phyloP scores from a whole-genome alignment of 1,284 basidiomycete species.

The Butyriboletus appendiculatus region DNA sequence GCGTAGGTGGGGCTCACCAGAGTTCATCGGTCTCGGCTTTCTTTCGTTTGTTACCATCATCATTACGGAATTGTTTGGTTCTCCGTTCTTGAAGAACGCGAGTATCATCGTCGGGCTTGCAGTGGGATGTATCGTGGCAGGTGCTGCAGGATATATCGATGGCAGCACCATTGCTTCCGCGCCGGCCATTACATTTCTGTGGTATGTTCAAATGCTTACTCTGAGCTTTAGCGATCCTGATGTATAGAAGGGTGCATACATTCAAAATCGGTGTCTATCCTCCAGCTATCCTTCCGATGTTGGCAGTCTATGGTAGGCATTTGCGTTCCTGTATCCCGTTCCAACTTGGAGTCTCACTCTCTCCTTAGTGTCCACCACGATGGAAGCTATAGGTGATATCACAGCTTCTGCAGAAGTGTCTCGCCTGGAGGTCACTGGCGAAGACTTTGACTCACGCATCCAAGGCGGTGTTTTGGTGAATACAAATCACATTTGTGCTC shows the following conservation, averaged over 20 bases:
- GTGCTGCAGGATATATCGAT: conserved; percentile 73
- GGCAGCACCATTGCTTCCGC: conserved; percentile 60
- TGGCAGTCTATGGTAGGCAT: conserved; percentile 72
- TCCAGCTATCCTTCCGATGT: conserved; percentile 81
- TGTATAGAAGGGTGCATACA: conserved; percentile 59
- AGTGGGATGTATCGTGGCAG: conserved; percentile 79
- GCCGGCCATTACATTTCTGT: conserved; percentile 79
- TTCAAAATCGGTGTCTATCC: conserved; percentile 82
- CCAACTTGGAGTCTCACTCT: neutral
- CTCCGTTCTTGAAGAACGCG: conserved; percentile 80
- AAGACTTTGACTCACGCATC: conserved; percentile 76
- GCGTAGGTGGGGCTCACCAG: conserved; percentile 71
- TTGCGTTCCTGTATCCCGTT: neutral
- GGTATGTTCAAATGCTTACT: conserved; percentile 37
- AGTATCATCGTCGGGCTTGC: conserved; percentile 74
- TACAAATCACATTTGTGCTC: conserved; percentile 4
- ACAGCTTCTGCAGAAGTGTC: conserved; percentile 86
- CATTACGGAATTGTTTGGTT: conserved; percentile 76
- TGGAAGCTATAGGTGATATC: conserved; percentile 88
- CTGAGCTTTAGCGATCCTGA: neutral
- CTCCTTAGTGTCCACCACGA: conserved; percentile 62
- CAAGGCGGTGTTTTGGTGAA: conserved; percentile 82
- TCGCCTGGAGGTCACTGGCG: conserved; percentile 64
- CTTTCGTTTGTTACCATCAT: conserved; percentile 79
- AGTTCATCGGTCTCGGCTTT: conserved; percentile 87